These are phyloP conservation scores for Teunomyces pallodes DNA, from an alignment of 805 yeast genomes.

Conservation along the genomic window DNA sequence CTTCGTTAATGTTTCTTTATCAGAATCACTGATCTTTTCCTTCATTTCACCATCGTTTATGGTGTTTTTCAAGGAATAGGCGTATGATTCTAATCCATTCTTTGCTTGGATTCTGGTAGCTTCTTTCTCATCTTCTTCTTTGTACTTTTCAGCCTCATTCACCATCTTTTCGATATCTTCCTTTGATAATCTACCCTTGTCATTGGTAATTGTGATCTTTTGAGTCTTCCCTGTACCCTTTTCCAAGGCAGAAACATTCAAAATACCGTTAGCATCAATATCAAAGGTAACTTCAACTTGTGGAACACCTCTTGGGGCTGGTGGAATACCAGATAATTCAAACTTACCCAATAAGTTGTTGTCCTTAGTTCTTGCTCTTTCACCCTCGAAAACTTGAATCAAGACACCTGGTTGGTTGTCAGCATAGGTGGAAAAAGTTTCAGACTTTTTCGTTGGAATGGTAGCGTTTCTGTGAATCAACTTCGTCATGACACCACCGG, in stretches of 20 bases:
- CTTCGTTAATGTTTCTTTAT: slow-evolving; percentile 52
- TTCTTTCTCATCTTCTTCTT: slow-evolving; percentile 83
- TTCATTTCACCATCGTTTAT: slow-evolving; percentile 46
- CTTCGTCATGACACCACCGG: slow-evolving; percentile 97
- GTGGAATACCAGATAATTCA: slow-evolving; percentile 82
- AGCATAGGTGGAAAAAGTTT: slow-evolving; percentile 92
- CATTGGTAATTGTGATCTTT: slow-evolving; percentile 88
- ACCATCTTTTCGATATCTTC: slow-evolving; percentile 98
- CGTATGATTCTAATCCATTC: slow-evolving; percentile 85
- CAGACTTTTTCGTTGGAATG: slow-evolving; percentile 93
- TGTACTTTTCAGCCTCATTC: slow-evolving; percentile 92
- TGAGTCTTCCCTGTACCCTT: slow-evolving; percentile 93
- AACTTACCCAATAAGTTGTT: slow-evolving; percentile 87
- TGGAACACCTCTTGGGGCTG: slow-evolving; percentile 90
- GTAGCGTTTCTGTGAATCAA: slow-evolving; percentile 93
- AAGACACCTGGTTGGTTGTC: slow-evolving; percentile 95
- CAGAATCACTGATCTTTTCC: slow-evolving; percentile 40
- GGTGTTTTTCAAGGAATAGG: slow-evolving; percentile 76
- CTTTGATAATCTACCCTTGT: slow-evolving; percentile 89
- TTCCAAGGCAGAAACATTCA: slow-evolving; percentile 83
- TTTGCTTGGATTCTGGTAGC: slow-evolving; percentile 85
- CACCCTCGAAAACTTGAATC: slow-evolving; percentile 95
- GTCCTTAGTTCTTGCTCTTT: slow-evolving; percentile 91
- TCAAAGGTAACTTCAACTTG: slow-evolving; percentile 89
- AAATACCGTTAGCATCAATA: slow-evolving; percentile 82